Conservation (phyloP, 306 rosid genomes). For the Fagus crenata region DNA sequence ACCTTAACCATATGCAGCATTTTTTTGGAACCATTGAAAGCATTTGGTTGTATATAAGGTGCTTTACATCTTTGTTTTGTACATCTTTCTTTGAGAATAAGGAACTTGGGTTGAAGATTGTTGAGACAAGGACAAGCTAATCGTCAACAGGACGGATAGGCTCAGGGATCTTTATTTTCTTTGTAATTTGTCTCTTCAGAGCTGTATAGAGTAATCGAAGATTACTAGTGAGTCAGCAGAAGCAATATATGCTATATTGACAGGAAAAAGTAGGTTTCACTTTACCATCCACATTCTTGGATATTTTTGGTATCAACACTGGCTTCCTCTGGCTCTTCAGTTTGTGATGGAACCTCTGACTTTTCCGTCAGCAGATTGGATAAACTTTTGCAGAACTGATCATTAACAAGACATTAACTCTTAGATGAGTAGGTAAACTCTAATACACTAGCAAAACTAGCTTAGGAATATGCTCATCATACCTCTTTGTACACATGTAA, state of each 20-base stretch:
- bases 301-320: constrained; percentile 12
- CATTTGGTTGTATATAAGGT: background rate
- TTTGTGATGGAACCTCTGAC: constrained; percentile 35
- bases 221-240: constrained; percentile 25
- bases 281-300: constrained; percentile 42
- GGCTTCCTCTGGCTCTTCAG: constrained; percentile 32
- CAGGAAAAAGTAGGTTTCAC: constrained; percentile 17
- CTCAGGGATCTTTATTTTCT: constrained; percentile 28
- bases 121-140: constrained; percentile 11
- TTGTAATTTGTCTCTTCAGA: constrained; percentile 29
- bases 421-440: constrained; percentile 19
- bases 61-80: background rate
- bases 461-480: constrained; percentile 17
- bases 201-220: constrained; percentile 46
- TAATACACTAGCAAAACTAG: constrained; percentile 13
- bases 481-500: constrained; percentile 54
- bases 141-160: constrained; percentile 44
- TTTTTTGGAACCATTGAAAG: background rate
- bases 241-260: constrained; percentile 17
- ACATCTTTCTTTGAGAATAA: background rate
- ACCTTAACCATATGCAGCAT: background rate
- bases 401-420: constrained; percentile 24
- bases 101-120: constrained; percentile 22
- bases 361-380: constrained; percentile 53
- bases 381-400: constrained; percentile 71